A percentile compares a stretch with the other conserved stretches of the same genome.
Conservation (phyloP, 768 basidiomycete species). For the Phylloporus rhodoxanthus region DNA sequence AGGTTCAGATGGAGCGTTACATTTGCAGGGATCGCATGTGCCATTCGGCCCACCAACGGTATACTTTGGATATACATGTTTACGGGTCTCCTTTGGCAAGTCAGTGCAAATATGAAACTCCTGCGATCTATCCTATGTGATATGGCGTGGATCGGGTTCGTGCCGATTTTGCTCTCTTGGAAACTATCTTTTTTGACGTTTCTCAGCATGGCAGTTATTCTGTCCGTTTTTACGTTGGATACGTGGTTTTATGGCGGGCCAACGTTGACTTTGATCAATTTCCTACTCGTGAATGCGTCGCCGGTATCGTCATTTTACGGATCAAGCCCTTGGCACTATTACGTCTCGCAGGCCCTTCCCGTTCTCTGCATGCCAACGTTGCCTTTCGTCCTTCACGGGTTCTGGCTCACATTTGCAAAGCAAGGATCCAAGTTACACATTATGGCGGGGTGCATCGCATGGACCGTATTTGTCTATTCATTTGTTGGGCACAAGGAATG, state of each 20-base stretch:
- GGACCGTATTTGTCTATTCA: constrained; percentile 70
- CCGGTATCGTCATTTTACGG: constrained; percentile 92
- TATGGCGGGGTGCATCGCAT: constrained; percentile 48
- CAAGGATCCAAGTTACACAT: constrained; percentile 29
- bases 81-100: constrained; percentile 48
- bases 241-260: constrained; percentile 60
- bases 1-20: constrained; percentile 35
- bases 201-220: constrained; percentile 17
- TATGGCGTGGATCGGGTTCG: constrained; percentile 43
- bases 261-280: constrained; percentile 76
- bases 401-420: constrained; percentile 33
- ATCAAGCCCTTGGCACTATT: constrained; percentile 79
- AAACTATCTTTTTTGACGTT: constrained; percentile 8
- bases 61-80: constrained; percentile 81
- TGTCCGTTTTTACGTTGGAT: constrained; percentile 48
- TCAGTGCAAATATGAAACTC: constrained; percentile 34
- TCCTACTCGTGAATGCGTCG: constrained; percentile 77
- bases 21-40: constrained; percentile 73
- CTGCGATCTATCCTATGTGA: constrained; percentile 36
- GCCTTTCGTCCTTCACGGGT: constrained; percentile 66
- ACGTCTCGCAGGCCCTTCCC: constrained; percentile 79
- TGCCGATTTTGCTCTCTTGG: neutral
- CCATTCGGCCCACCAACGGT: constrained; percentile 82
- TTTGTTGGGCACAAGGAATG: constrained; percentile 92
- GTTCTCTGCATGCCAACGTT: constrained; percentile 68